Evolutionary conservation across 2,329 filamentous ascomycete species (phyloP), one percentile per base, ranked within the genome.

Genomic region (Diaporthe vaccinii): DNA sequence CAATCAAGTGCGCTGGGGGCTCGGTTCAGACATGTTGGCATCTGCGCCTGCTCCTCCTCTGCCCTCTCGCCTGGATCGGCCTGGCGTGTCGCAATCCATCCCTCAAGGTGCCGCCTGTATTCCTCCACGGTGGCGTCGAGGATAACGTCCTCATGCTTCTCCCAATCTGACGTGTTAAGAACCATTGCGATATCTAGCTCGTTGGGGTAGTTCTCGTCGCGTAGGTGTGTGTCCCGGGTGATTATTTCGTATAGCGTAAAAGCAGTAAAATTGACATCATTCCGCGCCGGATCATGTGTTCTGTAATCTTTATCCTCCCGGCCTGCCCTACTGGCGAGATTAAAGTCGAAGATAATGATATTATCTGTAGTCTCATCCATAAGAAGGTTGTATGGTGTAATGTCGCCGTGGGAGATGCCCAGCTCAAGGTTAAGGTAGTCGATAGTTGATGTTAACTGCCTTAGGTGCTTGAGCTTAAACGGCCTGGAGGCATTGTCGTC

Each of bases 171-270:
- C 17, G 78, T 51, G n/a, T 53, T 41, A 2, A 61, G n/a, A 5
- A 41, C 39, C 17, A 79, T 75, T 0, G 75, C 73, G 2, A 73
- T 34, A 0, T 79, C 73, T 36, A 81, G 76, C 68, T 81, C 80
- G 14, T 84, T 75, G 9, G 80, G 77, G 71, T 80, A 75, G 14
- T 77, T 76, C 7, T 80, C 70, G 2, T 41, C 49, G 22, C 80
- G 78, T 12, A 81, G 74, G 39, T 57, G 59, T 14, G 76, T 41
- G 36, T 84, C 80, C 12, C 78, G 76, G 8, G 83, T 84, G 70
- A 85, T 83, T 46, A 84, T 79, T 74, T 84, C 83, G 75, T 84
- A 84, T 17, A 81, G 8, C n/a, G 83, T 84, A 75, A 83, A 84
- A 8, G 83, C 74, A 17, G 82, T 80, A 31, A 79, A 79, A 53